phyloP scores from a whole-genome alignment of 441 rosid species.

The Macaranga tanarius region DNA sequence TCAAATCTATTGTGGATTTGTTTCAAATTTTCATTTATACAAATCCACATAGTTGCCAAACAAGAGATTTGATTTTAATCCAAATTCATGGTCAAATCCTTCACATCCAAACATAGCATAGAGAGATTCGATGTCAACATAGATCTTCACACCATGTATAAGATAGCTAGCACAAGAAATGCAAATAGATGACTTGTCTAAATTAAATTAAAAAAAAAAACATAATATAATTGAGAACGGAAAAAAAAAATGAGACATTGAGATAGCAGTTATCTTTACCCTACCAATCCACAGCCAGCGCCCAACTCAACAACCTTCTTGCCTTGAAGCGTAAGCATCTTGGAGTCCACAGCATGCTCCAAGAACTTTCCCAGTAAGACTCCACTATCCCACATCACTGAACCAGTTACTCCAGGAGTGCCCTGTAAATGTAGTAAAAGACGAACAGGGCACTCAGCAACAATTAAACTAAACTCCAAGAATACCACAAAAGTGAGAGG shows the following conservation, averaged over 20 bases:
- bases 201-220: too few relatives aligned
- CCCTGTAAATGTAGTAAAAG: constrained; percentile 33
- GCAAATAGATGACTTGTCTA: too few relatives aligned
- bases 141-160: too few relatives aligned
- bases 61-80: too few relatives aligned
- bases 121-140: too few relatives aligned
- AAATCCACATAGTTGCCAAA: too few relatives aligned
- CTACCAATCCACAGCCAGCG: constrained; percentile 94
- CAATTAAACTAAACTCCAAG: background rate
- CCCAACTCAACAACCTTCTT: constrained; percentile 85
- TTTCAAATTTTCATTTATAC: too few relatives aligned
- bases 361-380: constrained; percentile 82
- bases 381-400: constrained; percentile 96
- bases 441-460: background rate
- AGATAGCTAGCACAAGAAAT: background rate
- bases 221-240: background rate
- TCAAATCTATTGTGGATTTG: too few relatives aligned
- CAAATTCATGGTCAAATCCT: too few relatives aligned
- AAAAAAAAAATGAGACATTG: background rate
- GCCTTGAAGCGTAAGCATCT: constrained; percentile 59
- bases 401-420: constrained; percentile 88
- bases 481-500: background rate
- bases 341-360: constrained; percentile 82
- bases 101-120: too few relatives aligned
- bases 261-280: constrained; percentile 42